Conservation (phyloP, 495 filamentous ascomycete species). For the Aspergillus conjunctus region DNA sequence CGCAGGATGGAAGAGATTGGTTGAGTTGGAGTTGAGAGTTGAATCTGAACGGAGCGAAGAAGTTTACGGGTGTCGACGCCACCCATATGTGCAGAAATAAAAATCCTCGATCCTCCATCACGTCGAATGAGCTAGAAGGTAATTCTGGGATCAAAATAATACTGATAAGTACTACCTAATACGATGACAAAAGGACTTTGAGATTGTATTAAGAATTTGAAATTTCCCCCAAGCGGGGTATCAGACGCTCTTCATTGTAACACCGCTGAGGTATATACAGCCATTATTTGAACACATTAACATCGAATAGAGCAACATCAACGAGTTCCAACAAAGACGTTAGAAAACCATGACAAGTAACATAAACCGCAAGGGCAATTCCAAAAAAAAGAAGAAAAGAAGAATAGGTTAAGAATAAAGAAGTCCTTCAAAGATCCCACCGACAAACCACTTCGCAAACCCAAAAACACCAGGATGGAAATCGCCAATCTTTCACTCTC, state of each 20-base stretch:
- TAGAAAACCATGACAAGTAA: constrained; percentile 12
- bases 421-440: neutral
- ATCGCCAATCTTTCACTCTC: constrained; percentile 14
- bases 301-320: constrained; percentile 33
- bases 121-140: neutral
- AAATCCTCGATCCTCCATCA: neutral
- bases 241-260: constrained; percentile 49
- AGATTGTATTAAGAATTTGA: neutral
- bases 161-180: neutral
- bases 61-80: constrained; percentile 44
- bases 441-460: constrained; percentile 12
- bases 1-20: neutral
- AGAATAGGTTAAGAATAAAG: constrained; percentile 15
- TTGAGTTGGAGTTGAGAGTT: constrained; percentile 15
- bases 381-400: constrained; percentile 22
- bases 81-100: constrained; percentile 29
- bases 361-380: constrained; percentile 22
- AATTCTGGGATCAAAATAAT: too few relatives aligned
- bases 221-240: constrained; percentile 31
- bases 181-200: neutral
- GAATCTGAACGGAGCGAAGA: constrained; percentile 17
- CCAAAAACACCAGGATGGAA: constrained; percentile 17
- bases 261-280: constrained; percentile 52
- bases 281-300: constrained; percentile 42
- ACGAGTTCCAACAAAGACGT: constrained; percentile 10